These are phyloP conservation scores for Boletus sp. DNA, from an alignment of 768 basidiomycete genomes.

Conservation along the genomic window DNA sequence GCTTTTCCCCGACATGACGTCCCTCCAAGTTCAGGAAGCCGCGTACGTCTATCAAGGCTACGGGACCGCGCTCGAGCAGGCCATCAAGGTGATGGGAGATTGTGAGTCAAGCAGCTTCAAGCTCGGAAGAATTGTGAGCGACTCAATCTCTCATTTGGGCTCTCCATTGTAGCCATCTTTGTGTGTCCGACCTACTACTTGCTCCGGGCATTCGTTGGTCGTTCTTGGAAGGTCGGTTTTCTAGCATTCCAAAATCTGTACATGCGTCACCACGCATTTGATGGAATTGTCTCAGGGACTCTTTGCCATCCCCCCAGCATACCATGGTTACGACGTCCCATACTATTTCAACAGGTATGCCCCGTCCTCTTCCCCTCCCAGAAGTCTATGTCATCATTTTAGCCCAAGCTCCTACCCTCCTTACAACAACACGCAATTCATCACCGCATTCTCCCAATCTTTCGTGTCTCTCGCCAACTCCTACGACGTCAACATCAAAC, in stretches of 20 bases:
- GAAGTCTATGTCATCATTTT: not conserved
- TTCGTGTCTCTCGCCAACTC: conserved; percentile 24
- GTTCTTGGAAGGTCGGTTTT: conserved; percentile 32
- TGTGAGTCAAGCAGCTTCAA: too few species aligned
- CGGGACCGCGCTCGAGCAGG: conserved; percentile 36
- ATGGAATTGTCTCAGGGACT: conserved; percentile 26
- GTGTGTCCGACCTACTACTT: conserved; percentile 35
- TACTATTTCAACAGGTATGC: conserved; percentile 39
- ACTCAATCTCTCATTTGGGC: not conserved
- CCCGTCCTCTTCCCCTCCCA: not conserved
- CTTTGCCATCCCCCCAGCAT: conserved; percentile 30
- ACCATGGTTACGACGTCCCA: conserved; percentile 31
- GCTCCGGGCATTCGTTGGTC: conserved; percentile 29
- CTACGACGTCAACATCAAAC: conserved; percentile 22
- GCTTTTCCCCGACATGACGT: conserved; percentile 40
- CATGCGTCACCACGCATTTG: not conserved
- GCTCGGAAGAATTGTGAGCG: not conserved
- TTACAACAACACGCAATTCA: conserved; percentile 28
- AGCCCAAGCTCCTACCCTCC: conserved; percentile 7
- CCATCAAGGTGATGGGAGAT: conserved; percentile 38
- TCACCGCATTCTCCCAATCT: conserved; percentile 24
- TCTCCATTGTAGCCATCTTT: conserved; percentile 26
- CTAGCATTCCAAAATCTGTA: conserved; percentile 21
- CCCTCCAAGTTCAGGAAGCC: conserved; percentile 23
- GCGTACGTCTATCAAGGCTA: conserved; percentile 28